Conservation (phyloP, 768 basidiomycete genomes). For the Mycena kentingensis region DNA sequence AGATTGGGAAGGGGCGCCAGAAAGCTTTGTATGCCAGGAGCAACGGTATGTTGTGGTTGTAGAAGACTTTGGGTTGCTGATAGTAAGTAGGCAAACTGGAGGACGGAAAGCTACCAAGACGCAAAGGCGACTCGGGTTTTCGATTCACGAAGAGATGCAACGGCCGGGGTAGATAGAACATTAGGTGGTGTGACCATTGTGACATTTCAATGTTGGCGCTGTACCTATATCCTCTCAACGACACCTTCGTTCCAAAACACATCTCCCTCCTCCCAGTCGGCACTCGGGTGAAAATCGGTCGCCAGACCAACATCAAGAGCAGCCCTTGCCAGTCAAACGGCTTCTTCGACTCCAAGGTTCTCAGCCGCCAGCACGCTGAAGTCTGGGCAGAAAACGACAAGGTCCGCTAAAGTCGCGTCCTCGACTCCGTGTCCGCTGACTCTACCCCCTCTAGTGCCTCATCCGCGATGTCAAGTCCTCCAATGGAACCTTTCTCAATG, state of each 20-base stretch:
- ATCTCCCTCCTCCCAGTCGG: conserved; percentile 66
- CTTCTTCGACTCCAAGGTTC: conserved; percentile 94
- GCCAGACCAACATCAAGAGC: conserved; percentile 95
- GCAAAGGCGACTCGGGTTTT: conserved; percentile 81
- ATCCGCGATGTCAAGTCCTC: conserved; percentile 99
- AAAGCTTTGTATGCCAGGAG: conserved; percentile 98
- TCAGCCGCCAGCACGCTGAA: conserved; percentile 94
- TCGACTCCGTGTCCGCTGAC: conserved; percentile 17
- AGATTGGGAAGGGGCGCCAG: conserved; percentile 96
- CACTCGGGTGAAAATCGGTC: conserved; percentile 85
- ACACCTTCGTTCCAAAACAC: conserved; percentile 93
- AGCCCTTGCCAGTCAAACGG: conserved; percentile 91
- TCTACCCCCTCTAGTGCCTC: conserved; percentile 64
- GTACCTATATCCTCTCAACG: conserved; percentile 89
- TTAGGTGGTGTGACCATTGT: no score
- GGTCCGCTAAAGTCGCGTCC: conserved; percentile 48
- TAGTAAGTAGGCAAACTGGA: conserved; percentile 66
- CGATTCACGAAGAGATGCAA: conserved; percentile 72
- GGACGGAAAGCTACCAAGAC: conserved; percentile 90
- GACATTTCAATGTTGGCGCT: no score
- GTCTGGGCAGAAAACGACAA: conserved; percentile 95
- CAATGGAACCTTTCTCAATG: conserved; percentile 98
- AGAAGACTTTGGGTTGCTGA: conserved; percentile 4
- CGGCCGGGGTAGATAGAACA: no score
- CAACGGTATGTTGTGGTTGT: conserved; percentile 56